Base-by-base conservation (phyloP, 768 basidiomycete species). In the Leucocoprinus birnbaumii region DNA sequence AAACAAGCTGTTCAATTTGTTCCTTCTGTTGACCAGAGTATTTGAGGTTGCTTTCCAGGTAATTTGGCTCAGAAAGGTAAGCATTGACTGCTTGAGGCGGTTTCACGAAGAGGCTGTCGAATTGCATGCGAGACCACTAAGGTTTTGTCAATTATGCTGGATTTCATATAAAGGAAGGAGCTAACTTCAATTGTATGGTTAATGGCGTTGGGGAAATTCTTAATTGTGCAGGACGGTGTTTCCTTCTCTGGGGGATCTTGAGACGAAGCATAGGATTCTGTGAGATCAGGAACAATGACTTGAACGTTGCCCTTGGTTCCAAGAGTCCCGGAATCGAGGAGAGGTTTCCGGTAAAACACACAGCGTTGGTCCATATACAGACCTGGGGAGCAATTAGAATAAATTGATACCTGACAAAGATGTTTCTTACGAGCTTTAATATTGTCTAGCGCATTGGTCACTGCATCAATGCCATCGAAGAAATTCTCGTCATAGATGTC, bases 201-300 rank as follows among this genome's bases (percentile, higher is more conserved):
- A 63, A 98, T 98, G 22, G 89, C 89, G 68, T 99, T 95, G 9
- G 97, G 97, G 82, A 98, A 99, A 72, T 92, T 98, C 77, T 98
- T 98, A 68, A 98, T 89, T 1, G 97, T 99, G 70, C 97, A 99
- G 22, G 91, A 91, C 21, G 97, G 91, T 1, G 94, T 87, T 66
- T 95, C 89, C 72, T 97, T 98, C 74, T 99, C 97, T 8, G 97
- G 97, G 43, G 97, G 97, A 68, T 99, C 97, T 71, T 98, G 97
- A 13, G 95, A 98, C 8, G 94, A 96, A 13, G 91, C 87, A 70
- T 99, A 99, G 16, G 93, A 96, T 71, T 99, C 97, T 13, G 96
- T 97, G 38, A 98, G 61, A 69, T 97, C 83, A 19, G 96, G 97
- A 48, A 98, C 82, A 55, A 99, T 80, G 59, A 98, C 94, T 72